Base-by-base conservation (phyloP, 495 filamentous ascomycete genomes). In the Neurospora sp. region DNA sequence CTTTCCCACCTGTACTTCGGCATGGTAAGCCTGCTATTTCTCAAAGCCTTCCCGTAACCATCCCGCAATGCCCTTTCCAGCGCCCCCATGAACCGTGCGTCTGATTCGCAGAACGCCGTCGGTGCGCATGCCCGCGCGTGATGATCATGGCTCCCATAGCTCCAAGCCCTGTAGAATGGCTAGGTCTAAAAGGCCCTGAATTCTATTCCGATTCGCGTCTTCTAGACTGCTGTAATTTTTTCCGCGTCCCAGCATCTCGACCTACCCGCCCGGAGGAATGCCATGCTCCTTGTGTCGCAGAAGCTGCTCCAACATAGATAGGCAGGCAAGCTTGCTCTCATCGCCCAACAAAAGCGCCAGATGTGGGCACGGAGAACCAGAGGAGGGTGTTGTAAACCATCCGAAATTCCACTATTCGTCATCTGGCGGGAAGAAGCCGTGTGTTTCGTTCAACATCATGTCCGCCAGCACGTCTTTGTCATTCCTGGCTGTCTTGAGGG, bases 401-500 rank as follows among this genome's bases (percentile, higher is more conserved):
- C 9, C 14, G 16, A 17, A 65, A 31, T 65, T 27, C 53, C 27
- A 27, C 53, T 65, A 65, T 37, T 65, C 53, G 22, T 65, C 53
- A 35, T 65, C 27, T 31, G 53, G 53, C 27, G 35, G 27, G 53
- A 65, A 65, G 53, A 65, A 65, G 53, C 53, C 53, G 53, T 65
- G 27, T 65, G 27, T 65, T 17, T 65, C 27, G 27, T 85, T 86
- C 80, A 86, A 88, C 79, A 98, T 87, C 72, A 87, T 85, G 73
- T 84, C 83, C 82, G 94, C 89, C 38, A 91, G 91, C 74, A 92
- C 89, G n/a, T 82, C 77, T 77, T 93, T 97, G 75, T 97, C 94
- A 76, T 84, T 79, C 84, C 92, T 93, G 73, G 92, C 91, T 17
- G 87, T 82, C 53, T 84, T 82, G 75, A 98, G 83, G 9, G 91